A percentile compares a stretch with the other conserved stretches of the same genome.
Conservation (phyloP, 1,284 basidiomycete genomes). For the Pisolithus thermaeus region DNA sequence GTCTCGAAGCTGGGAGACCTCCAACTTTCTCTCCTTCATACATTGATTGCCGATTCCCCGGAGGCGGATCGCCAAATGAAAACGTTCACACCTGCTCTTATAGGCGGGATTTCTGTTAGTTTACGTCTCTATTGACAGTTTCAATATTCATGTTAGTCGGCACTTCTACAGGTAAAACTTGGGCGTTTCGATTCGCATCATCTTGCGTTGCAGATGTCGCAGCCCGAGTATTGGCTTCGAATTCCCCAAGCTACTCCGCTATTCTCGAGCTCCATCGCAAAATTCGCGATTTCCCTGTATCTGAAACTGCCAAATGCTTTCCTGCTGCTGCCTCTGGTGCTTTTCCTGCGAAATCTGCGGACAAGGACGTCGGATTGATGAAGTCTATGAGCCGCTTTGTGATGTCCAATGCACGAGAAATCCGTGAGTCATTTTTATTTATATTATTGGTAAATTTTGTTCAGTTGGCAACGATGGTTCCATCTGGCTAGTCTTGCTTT, state of each 20-base stretch:
- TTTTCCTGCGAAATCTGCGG: conserved; percentile 7
- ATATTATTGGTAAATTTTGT: neutral
- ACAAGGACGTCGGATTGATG: conserved; percentile 21
- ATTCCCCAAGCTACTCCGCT: conserved; percentile 56
- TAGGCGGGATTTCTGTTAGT: conserved; percentile 20
- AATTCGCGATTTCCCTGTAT: conserved; percentile 59
- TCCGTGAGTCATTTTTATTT: conserved; percentile 36
- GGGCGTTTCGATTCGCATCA: conserved; percentile 57
- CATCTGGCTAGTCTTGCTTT: conserved; percentile 47
- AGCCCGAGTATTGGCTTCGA: conserved; percentile 55
- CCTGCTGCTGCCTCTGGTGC: conserved; percentile 15
- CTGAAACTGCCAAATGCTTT: conserved; percentile 36
- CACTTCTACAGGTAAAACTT: conserved; percentile 42
- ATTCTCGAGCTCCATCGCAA: conserved; percentile 70
- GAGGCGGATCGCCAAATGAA: conserved; percentile 28
- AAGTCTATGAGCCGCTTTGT: conserved; percentile 47
- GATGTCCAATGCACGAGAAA: conserved; percentile 49
- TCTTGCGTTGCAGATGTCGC: conserved; percentile 64
- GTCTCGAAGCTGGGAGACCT: conserved; percentile 56
- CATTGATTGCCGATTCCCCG: conserved; percentile 52
- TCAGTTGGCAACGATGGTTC: conserved; percentile 1
- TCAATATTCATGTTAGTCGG: neutral
- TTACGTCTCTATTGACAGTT: conserved; percentile 1
- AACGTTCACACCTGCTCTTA: conserved; percentile 19
- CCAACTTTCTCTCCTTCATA: conserved; percentile 55